Percentiles rank a stretch among this genome's conserved stretches.
Evolutionary conservation across 306 rosid species (phyloP).

Genomic region (Mimosa pudica): DNA sequence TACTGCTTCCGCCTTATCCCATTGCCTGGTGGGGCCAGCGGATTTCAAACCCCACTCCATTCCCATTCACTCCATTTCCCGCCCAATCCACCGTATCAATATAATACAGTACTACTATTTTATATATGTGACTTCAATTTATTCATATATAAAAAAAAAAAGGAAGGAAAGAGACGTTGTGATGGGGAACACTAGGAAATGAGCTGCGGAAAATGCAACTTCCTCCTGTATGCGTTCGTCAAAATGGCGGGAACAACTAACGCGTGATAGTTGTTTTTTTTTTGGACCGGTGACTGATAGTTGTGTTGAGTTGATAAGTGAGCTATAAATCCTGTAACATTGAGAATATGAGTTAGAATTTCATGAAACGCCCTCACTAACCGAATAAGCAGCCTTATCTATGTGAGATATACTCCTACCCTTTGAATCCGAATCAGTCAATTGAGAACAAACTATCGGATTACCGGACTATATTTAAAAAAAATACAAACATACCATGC

Average conservation of each 20-base stretch:
- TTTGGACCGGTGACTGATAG: too few relatives aligned
- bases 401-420: too few relatives aligned
- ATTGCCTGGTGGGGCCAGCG: background rate
- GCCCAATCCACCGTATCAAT: constrained; percentile 10
- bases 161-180: background rate
- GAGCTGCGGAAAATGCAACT: background rate
- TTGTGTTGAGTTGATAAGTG: too few relatives aligned
- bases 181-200: constrained; percentile 4
- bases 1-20: background rate
- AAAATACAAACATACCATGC: background rate
- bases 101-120: too few relatives aligned
- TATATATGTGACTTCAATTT: background rate
- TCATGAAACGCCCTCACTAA: too few relatives aligned
- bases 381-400: too few relatives aligned
- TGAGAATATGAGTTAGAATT: too few relatives aligned
- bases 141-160: background rate
- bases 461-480: too few relatives aligned
- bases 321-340: too few relatives aligned
- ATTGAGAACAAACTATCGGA: too few relatives aligned
- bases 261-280: too few relatives aligned
- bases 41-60: constrained; percentile 26
- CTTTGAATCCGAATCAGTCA: too few relatives aligned
- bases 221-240: background rate
- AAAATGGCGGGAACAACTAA: constrained; percentile 17
- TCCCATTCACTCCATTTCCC: constrained; percentile 32